Base-by-base conservation (phyloP, 768 basidiomycete genomes). In the Hericium alpestre region DNA sequence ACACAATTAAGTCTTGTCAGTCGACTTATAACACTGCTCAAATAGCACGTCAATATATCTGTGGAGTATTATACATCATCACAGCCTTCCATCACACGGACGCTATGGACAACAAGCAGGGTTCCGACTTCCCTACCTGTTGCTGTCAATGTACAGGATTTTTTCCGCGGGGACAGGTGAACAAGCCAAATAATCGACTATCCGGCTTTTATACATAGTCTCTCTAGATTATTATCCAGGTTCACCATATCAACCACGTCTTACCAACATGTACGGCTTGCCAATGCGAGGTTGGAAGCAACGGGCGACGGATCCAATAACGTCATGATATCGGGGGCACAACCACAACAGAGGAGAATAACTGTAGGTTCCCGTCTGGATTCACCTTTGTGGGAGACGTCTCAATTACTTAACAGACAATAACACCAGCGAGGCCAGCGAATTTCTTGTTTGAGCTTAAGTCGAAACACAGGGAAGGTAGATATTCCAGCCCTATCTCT, bases 71-170 rank as follows among this genome's bases (percentile, higher is more conserved):
- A 69, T 6, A 88, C 89, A 0, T 65, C 64, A 6, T 61, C 71
- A 1, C 79, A 86, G 58, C 77, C 83, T 1, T 70, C 70, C 3
- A 61, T 85, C 4, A 69, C 69, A 15, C 79, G 92, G 39, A 78
- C 69, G 5, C 68, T 90, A 25, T 74, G 72, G 40, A 73, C 80
- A 32, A 76, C 79, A 12, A 77, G 80, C 57, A 69, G 76, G 2
- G 74, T 94, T 4, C 75, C 79, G 13, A 83, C 86, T 7, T 78
- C 86, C 0, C 74, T 97, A 3, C 94, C 95, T 0, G 75, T 99
- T 47, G 82, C 87, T 2, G 89, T 97, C 57, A 96, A 94, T 57
- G 95, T 98, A 0, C 90, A 97, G 70, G 96, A 99, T 67, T 94
- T 92, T 70, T 97, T 98, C 75, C 83, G 95, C 20, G 86, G 87